Conservation (phyloP, 495 filamentous ascomycete genomes). For the Aspergillus funiculosus region DNA sequence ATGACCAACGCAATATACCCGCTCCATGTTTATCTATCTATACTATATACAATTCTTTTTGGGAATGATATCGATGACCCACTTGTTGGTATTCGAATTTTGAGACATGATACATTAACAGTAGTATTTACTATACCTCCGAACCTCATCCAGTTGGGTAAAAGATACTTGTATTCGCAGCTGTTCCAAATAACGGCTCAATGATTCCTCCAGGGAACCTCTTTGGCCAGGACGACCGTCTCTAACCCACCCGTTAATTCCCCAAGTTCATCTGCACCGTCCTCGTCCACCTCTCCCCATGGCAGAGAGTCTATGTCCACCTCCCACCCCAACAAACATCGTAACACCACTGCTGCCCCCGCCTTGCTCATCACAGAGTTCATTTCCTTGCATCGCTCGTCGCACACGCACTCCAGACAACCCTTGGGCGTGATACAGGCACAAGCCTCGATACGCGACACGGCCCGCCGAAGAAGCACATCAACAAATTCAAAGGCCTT, state of each 20-base stretch:
- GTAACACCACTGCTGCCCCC: constrained; percentile 74
- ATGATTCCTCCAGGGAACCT: constrained; percentile 40
- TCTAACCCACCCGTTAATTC: constrained; percentile 65
- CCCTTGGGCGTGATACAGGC: constrained; percentile 56
- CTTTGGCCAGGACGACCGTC: constrained; percentile 70
- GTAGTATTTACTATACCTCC: neutral
- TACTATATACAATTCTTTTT: neutral
- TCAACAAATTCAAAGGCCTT: constrained; percentile 94
- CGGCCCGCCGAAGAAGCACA: constrained; percentile 66
- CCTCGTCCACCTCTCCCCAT: constrained; percentile 61
- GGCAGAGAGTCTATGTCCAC: constrained; percentile 71
- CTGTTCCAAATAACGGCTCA: neutral
- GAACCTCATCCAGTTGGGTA: too few species aligned
- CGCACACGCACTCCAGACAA: constrained; percentile 84
- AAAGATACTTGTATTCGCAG: too few species aligned
- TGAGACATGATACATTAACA: neutral
- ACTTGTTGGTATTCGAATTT: neutral
- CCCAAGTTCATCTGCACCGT: constrained; percentile 39
- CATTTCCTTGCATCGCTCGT: constrained; percentile 77
- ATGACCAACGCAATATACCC: constrained; percentile 12
- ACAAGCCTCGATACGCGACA: constrained; percentile 72
- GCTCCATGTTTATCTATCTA: neutral
- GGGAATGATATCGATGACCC: constrained; percentile 5
- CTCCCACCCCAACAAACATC: constrained; percentile 64
- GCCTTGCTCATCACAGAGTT: constrained; percentile 94